These are phyloP conservation scores for Pseudogymnoascus sp. DNA, from an alignment of 2,329 filamentous ascomycete genomes.

Conservation along the genomic window DNA sequence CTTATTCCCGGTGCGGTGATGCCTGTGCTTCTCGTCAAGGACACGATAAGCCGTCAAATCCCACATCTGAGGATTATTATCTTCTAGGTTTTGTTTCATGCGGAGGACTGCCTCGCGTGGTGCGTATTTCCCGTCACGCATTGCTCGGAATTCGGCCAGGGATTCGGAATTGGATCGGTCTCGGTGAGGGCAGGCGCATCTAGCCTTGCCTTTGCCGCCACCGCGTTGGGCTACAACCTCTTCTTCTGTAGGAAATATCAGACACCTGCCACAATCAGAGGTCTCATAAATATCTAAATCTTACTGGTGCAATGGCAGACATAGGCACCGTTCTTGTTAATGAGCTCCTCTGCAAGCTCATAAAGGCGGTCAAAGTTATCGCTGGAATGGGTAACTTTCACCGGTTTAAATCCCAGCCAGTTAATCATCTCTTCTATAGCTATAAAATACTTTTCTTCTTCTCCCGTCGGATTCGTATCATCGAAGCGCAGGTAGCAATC, in stretches of 20 bases:
- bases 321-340: slow-evolving; percentile 64
- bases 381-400: slow-evolving; percentile 75
- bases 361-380: slow-evolving; percentile 85
- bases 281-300: not conserved
- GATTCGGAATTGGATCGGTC: slow-evolving; percentile 69
- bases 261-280: not conserved
- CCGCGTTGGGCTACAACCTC: slow-evolving; percentile 86
- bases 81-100: slow-evolving; percentile 85
- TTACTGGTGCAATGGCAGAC: slow-evolving; percentile 71
- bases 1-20: slow-evolving; percentile 67
- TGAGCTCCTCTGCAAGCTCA: slow-evolving; percentile 79
- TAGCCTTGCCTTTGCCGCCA: slow-evolving; percentile 61
- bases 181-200: slow-evolving; percentile 76
- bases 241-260: slow-evolving; percentile 41
- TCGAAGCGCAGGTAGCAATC: slow-evolving; percentile 72
- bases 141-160: slow-evolving; percentile 75
- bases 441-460: slow-evolving; percentile 82
- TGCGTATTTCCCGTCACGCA: slow-evolving; percentile 90
- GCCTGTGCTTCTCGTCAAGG: slow-evolving; percentile 59
- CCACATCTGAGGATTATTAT: slow-evolving; percentile 93
- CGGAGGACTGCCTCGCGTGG: slow-evolving; percentile 76
- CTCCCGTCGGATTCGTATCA: slow-evolving; percentile 90
- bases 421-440: slow-evolving; percentile 79
- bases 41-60: slow-evolving; percentile 88
- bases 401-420: slow-evolving; percentile 81